Conservation (phyloP, 139 green algal species). For the Edaphochlamys debaryana region DNA sequence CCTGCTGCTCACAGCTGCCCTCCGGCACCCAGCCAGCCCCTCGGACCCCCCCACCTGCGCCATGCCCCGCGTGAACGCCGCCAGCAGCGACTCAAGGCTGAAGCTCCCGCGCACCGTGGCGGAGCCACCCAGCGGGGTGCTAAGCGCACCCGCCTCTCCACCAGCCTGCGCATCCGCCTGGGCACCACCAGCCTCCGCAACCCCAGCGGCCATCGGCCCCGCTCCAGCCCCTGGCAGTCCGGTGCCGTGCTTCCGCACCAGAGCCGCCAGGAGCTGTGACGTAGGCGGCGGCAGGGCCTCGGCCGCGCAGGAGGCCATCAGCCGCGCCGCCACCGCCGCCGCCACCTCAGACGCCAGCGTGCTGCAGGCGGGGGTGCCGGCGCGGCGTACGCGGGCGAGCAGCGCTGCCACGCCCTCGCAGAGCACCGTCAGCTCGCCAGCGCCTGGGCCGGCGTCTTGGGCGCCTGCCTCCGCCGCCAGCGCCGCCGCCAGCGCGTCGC, state of each 20-base stretch:
- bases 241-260: conserved; percentile 29
- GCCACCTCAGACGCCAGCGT: background rate
- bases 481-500: background rate
- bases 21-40: too few relatives aligned
- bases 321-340: background rate
- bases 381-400: background rate
- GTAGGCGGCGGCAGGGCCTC: conserved; percentile 6
- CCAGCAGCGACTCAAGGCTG: conserved; percentile 21
- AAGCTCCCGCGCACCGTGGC: too few relatives aligned
- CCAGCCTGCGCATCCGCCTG: too few relatives aligned
- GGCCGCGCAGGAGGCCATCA: background rate
- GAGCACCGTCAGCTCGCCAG: background rate
- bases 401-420: conserved; percentile 3
- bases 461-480: background rate
- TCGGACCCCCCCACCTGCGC: background rate
- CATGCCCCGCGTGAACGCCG: background rate
- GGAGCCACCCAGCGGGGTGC: too few relatives aligned
- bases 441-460: background rate
- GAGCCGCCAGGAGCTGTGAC: conserved; percentile 30
- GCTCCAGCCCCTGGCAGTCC: background rate
- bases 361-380: background rate
- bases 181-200: too few relatives aligned
- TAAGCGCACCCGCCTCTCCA: too few relatives aligned
- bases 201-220: background rate
- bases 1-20: too few relatives aligned